phyloP scores from a whole-genome alignment of 2,329 filamentous ascomycete genomes.

The Arthrobotrys sphaeroides region DNA sequence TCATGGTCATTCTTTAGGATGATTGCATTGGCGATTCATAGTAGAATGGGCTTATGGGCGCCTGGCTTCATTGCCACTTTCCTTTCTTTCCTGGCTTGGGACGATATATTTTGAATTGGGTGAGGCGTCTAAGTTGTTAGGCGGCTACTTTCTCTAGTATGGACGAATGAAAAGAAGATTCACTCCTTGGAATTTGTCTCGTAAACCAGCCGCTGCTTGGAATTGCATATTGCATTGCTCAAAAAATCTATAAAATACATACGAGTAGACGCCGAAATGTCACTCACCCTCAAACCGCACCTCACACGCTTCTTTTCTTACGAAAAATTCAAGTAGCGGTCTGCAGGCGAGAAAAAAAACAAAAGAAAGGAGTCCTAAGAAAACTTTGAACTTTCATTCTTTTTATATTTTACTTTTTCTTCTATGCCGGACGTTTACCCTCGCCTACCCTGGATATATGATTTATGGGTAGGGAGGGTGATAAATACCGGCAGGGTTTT shows the following conservation, averaged over 20 bases:
- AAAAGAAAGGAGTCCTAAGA: background rate
- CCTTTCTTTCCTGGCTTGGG: background rate
- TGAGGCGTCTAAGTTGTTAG: no score
- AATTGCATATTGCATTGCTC: background rate
- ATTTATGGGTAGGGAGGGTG: slow-evolving; percentile 53
- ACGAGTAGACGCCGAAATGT: slow-evolving; percentile 11
- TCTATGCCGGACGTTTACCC: slow-evolving; percentile 54
- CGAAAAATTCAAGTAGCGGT: slow-evolving; percentile 48
- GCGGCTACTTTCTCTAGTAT: background rate
- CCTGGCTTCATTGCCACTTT: background rate
- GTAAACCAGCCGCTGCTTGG: no score
- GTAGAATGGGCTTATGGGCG: background rate
- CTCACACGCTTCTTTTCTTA: slow-evolving; percentile 22
- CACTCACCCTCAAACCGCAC: slow-evolving; percentile 52
- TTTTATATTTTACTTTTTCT: slow-evolving; percentile 10
- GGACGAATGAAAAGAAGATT: background rate
- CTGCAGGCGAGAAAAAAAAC: slow-evolving; percentile 46
- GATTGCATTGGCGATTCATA: background rate
- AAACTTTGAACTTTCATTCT: background rate
- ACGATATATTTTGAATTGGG: no score
- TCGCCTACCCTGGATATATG: slow-evolving; percentile 50
- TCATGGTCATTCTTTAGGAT: background rate
- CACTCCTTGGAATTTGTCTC: background rate
- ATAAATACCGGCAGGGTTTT: slow-evolving; percentile 52
- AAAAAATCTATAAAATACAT: background rate